phyloP scores from a whole-genome alignment of 1,284 basidiomycete genomes.

The Mixia osmundae region DNA sequence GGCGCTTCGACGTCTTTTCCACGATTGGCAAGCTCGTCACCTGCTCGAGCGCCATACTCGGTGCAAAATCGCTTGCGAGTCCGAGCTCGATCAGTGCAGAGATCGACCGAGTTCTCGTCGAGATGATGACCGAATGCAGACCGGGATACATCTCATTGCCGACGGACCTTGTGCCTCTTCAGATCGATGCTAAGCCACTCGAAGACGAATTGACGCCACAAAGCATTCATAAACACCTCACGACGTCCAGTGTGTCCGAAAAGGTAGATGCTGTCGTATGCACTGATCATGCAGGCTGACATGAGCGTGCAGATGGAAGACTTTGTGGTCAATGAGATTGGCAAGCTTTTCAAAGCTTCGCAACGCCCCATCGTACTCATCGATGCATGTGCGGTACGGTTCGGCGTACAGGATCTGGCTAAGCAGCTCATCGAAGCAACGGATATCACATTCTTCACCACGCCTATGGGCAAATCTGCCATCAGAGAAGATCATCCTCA shows the following conservation, averaged over 20 bases:
- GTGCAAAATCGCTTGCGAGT: slow-evolving; percentile 4
- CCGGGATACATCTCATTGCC: slow-evolving; percentile 70
- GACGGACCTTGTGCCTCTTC: slow-evolving; percentile 49
- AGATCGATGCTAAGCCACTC: slow-evolving; percentile 42
- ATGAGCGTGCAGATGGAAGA: slow-evolving; percentile 37
- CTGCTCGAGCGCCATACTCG: slow-evolving; percentile 39
- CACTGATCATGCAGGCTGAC: too few species aligned
- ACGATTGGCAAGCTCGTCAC: slow-evolving; percentile 55
- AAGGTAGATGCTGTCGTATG: background rate
- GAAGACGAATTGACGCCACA: slow-evolving; percentile 30
- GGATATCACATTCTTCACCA: slow-evolving; percentile 30
- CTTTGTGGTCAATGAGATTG: slow-evolving; percentile 50
- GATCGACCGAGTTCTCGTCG: slow-evolving; percentile 56
- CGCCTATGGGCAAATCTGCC: slow-evolving; percentile 74
- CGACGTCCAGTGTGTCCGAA: background rate
- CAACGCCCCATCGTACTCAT: slow-evolving; percentile 54
- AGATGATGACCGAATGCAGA: slow-evolving; percentile 25
- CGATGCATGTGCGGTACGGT: slow-evolving; percentile 67
- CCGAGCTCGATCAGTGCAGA: slow-evolving; percentile 35
- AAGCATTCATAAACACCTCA: slow-evolving; percentile 4
- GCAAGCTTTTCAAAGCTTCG: slow-evolving; percentile 37
- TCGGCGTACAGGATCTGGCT: slow-evolving; percentile 44
- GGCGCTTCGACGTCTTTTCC: slow-evolving; percentile 45
- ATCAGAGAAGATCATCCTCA: slow-evolving; percentile 53
- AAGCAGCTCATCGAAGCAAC: slow-evolving; percentile 44